Evolutionary conservation across 176 grass and related monocot species (phyloP).

Genomic region (Cenchrus americanus): DNA sequence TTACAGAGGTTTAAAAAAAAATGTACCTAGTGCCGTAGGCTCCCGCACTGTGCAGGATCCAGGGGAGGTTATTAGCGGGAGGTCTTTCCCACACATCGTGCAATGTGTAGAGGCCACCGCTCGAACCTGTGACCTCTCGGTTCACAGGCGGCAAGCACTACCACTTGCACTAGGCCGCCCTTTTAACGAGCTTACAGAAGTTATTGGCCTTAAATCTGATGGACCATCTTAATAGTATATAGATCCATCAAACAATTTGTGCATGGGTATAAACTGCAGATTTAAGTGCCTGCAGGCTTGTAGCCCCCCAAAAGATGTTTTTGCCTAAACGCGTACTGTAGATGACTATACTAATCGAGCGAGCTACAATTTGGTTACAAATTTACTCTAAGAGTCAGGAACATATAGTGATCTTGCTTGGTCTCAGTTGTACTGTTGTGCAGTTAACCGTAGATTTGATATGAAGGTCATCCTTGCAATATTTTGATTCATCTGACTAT

Average conservation of each 20-base stretch:
- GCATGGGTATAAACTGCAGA: not conserved
- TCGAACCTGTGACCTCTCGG: too few species aligned
- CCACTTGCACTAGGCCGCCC: too few species aligned
- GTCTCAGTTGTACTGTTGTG: not conserved
- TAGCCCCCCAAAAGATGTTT: not conserved
- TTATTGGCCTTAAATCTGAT: not conserved
- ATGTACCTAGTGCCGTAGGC: too few species aligned
- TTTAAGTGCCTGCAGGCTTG: not conserved
- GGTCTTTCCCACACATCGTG: too few species aligned
- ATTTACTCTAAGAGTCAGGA: not conserved
- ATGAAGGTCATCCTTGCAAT: not conserved
- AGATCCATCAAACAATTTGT: not conserved
- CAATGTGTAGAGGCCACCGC: too few species aligned
- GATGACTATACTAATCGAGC: not conserved
- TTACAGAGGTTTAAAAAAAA: too few species aligned
- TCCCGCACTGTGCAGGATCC: too few species aligned
- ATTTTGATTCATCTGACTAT: conserved; percentile 24
- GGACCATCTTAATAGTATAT: not conserved
- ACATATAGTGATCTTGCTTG: conserved; percentile 21
- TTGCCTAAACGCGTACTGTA: not conserved
- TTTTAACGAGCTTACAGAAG: not conserved
- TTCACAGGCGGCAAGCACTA: too few species aligned
- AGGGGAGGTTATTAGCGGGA: too few species aligned
- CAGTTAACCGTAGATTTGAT: not conserved
- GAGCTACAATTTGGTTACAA: not conserved